Evolutionary conservation across 495 filamentous ascomycete species (phyloP).

Genomic region (Daldinia decipiens): DNA sequence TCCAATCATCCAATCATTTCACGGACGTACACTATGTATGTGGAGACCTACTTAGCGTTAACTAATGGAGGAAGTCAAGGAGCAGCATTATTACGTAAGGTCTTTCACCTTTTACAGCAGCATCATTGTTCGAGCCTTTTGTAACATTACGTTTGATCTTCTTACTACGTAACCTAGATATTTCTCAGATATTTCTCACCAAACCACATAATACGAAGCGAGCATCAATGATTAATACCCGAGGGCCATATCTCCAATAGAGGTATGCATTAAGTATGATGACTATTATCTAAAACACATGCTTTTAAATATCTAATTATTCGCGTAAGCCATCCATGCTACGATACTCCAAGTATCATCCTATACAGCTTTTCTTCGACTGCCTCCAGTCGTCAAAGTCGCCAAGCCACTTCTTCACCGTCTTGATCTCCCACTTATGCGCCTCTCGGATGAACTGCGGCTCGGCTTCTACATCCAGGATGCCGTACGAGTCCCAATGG

Average conservation of each 20-base stretch:
- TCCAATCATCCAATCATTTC: background rate
- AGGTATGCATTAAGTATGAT: background rate
- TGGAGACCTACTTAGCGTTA: background rate
- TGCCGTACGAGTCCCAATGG: conserved; percentile 62
- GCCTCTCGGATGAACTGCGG: conserved; percentile 62
- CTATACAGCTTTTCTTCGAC: conserved; percentile 15
- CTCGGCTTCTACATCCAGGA: conserved; percentile 57
- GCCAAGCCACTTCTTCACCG: conserved; percentile 51
- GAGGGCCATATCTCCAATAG: background rate
- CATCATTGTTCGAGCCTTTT: too few relatives aligned
- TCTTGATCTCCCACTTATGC: conserved; percentile 61
- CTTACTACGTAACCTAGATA: too few relatives aligned
- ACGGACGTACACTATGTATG: background rate
- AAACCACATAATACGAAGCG: background rate
- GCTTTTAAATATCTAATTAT: background rate
- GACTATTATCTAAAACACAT: background rate
- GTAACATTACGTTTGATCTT: too few relatives aligned
- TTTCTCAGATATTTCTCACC: background rate
- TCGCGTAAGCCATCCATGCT: too few relatives aligned
- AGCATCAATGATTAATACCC: too few relatives aligned
- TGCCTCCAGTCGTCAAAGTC: conserved; percentile 41
- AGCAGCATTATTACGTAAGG: too few relatives aligned
- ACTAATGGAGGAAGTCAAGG: too few relatives aligned
- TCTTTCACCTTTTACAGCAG: too few relatives aligned
- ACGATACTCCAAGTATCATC: background rate